Base-by-base conservation (phyloP, 306 rosid species). In the Quercus rubra region DNA sequence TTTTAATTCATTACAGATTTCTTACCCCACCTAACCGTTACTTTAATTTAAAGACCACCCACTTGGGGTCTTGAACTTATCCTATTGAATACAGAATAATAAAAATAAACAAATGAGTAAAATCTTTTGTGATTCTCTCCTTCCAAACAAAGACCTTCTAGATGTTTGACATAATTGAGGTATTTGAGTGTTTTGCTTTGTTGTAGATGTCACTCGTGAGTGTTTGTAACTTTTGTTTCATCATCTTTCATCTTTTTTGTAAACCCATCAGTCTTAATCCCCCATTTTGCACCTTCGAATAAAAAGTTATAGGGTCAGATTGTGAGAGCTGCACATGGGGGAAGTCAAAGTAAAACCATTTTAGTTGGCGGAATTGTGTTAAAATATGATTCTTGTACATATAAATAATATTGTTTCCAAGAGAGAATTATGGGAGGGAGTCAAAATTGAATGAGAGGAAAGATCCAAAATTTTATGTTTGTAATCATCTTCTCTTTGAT, bases 371-470 rank as follows among this genome's bases (percentile, higher is more conserved):
- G 75, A 58, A 23, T 14, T 46, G 81, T 56, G 5, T 67, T 66
- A 38, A 38, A 57, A 59, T 27, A 59, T 21, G 31, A 58, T 58
- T 5, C 11, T 20, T 20, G 14, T 2, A 58, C 11, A n/a, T 58
- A 58, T 10, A 58, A 18, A 58, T 21, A 58, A n/a, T 23, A 35
- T 61, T 15, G 55, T 6, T 71, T 20, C 8, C 68, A 59, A 71
- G 74, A 27, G 49, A 38, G 72, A 71, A 78, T 56, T 64, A 69
- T 61, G 11, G 71, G 21, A 73, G 73, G 33, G 75, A 78, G 84
- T 84, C 88, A 73, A 78, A 78, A 64, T 79, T 71, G 75, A 82
- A 70, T 59, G 74, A 70, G 82, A 82, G 86, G 86, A 80, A 59
- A 41, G 35, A 68, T 64, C 73, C 77, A 74, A 71, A 70, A 15